Evolutionary conservation across 495 filamentous ascomycete species (phyloP), one percentile per base, ranked within the genome.

Genomic region (Xylaria acuta): DNA sequence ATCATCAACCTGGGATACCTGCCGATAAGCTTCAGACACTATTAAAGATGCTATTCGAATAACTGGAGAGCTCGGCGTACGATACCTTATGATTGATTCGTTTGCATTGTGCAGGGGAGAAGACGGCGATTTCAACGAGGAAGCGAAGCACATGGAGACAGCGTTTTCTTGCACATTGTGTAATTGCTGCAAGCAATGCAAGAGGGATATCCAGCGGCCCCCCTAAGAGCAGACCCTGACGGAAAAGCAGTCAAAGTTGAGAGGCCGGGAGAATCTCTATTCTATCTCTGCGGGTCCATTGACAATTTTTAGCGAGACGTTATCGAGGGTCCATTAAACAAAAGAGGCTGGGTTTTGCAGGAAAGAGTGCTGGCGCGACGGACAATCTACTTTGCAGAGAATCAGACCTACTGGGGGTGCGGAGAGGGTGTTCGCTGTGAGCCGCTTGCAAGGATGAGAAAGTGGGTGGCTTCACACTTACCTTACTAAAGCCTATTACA

Each of bases 81-180:
- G 14, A 45, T 45, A 45, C 14, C 41, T 45, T 45, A 18, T 1
- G 41, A 45, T 45, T 45, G 41, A 45, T 45, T 45, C 41, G 1
- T 45, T 45, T 45, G 14, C 14, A 45, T 18, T 45, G 41, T 45
- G 11, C 41, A 45, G 14, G 5, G 14, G n/a, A n/a, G 70, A 70
- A 5, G 72, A 67, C 12, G 53, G 32, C 1, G 77, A 79, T 34
- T 80, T 73, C 68, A 22, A 70, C 8, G 43, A 65, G 14, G 76
- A 80, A 67, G 71, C 73, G 12, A 59, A 56, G 18, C 65, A 58
- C 12, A 80, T 80, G 79, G 71, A 67, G 27, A 65, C 67, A 22
- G 73, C 78, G 5, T 80, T 77, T 38, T 58, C 71, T 69, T 2
- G 76, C 78, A 1, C 54, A 73, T 1, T 67, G 74, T 32, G 63